Evolutionary conservation across 2,329 filamentous ascomycete genomes (phyloP).

Genomic region (Diatrype stigma): DNA sequence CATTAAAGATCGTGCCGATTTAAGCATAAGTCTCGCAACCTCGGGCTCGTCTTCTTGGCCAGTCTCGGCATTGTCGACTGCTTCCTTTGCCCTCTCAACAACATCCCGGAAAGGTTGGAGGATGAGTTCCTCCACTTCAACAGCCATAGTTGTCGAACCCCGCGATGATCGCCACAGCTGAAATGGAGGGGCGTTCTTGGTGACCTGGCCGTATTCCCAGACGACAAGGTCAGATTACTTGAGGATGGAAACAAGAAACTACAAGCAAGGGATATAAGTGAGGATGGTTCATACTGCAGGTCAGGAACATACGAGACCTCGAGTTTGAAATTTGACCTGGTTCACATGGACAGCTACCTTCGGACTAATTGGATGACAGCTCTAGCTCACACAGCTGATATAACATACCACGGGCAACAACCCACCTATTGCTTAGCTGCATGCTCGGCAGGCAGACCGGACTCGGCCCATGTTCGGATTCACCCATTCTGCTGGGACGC

Average conservation of each 20-base stretch:
- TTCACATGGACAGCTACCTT: too few relatives aligned
- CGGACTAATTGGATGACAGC: not conserved
- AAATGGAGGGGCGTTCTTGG: not conserved
- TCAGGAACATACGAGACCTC: too few relatives aligned
- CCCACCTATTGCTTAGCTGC: not conserved
- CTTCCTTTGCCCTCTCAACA: constrained; percentile 34
- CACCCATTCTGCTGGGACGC: not conserved
- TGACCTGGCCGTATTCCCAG: not conserved
- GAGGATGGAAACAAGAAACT: too few relatives aligned
- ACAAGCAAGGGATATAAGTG: too few relatives aligned
- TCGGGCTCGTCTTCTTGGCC: constrained; percentile 17
- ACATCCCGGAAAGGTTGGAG: constrained; percentile 37
- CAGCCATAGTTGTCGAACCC: constrained; percentile 14
- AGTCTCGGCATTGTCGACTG: constrained; percentile 29
- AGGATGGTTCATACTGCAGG: too few relatives aligned
- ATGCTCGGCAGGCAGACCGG: not conserved
- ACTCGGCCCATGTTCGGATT: not conserved
- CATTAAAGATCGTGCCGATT: constrained; percentile 28
- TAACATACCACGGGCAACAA: too few relatives aligned
- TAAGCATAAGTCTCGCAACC: constrained; percentile 25
- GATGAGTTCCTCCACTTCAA: constrained; percentile 23
- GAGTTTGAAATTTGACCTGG: too few relatives aligned
- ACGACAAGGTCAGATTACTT: not conserved
- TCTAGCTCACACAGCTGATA: too few relatives aligned
- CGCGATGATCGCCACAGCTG: not conserved